Percentiles rank a stretch among this genome's conserved stretches.
These are phyloP conservation scores for Blastocystis sp. DNA, from an alignment of 352 stramenopile species.

Conservation along the genomic window DNA sequence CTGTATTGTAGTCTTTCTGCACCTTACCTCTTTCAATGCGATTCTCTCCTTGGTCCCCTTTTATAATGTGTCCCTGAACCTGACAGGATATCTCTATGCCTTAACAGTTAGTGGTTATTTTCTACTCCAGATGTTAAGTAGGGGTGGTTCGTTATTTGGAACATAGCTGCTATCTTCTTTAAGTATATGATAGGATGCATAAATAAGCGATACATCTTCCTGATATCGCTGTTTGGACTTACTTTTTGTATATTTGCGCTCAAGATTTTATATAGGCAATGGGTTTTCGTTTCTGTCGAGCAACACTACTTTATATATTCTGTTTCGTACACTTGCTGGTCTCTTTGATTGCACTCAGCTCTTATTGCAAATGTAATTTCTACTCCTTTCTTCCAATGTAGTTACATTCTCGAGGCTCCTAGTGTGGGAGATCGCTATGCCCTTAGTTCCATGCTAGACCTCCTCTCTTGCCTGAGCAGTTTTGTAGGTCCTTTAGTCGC, in stretches of 20 bases:
- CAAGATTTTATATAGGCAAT: neutral
- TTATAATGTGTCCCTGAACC: neutral
- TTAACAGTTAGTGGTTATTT: conserved; percentile 55
- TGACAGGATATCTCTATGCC: neutral
- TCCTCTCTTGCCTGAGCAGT: neutral
- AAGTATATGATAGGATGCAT: neutral
- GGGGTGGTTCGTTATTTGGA: neutral
- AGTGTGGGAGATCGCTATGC: neutral
- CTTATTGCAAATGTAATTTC: neutral
- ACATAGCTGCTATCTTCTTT: neutral
- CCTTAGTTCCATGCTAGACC: neutral
- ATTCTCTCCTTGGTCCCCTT: conserved; percentile 33
- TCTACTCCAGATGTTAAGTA: conserved; percentile 5
- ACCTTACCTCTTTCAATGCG: conserved; percentile 23
- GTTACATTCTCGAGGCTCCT: neutral
- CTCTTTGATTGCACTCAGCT: neutral
- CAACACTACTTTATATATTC: neutral
- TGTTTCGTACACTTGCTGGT: neutral
- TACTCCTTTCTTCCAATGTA: neutral
- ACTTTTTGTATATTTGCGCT: neutral
- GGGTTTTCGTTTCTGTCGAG: neutral
- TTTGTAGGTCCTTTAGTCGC: neutral
- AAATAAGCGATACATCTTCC: neutral
- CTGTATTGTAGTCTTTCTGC: conserved; percentile 13
- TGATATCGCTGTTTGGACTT: neutral